Percentiles rank a stretch among this genome's conserved stretches.
Conservation (phyloP, 768 basidiomycete genomes). For the Mycena pura region DNA sequence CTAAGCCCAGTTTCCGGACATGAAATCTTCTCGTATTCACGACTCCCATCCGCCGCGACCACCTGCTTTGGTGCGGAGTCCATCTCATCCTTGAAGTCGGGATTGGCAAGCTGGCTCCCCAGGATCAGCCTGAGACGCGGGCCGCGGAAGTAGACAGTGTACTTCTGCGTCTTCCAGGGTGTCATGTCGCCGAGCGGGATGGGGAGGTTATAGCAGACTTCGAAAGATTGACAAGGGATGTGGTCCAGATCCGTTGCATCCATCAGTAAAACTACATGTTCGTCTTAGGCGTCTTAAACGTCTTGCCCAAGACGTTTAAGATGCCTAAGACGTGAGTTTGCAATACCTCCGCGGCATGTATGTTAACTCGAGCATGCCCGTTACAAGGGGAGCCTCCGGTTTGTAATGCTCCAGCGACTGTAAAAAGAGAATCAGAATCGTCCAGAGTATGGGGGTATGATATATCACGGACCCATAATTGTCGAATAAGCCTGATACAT, state of each 20-base stretch:
- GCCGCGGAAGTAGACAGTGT: constrained; percentile 34
- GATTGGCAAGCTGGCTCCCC: constrained; percentile 29
- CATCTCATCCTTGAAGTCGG: constrained; percentile 35
- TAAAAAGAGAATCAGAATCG: too few relatives aligned
- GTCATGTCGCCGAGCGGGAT: background rate
- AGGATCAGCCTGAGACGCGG: constrained; percentile 27
- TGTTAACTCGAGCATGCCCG: too few relatives aligned
- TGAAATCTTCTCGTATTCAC: constrained; percentile 29
- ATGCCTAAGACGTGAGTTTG: too few relatives aligned
- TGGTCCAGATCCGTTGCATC: constrained; percentile 7
- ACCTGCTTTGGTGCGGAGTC: constrained; percentile 32
- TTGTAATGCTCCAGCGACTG: too few relatives aligned
- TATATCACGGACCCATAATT: too few relatives aligned
- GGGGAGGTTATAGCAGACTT: background rate
- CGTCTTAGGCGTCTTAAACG: too few relatives aligned
- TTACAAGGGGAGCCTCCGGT: too few relatives aligned
- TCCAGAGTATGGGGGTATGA: too few relatives aligned
- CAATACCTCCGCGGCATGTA: too few relatives aligned
- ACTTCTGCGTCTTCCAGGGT: constrained; percentile 28
- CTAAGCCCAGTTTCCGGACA: constrained; percentile 33
- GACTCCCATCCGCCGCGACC: constrained; percentile 14
- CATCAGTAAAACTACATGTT: too few relatives aligned
- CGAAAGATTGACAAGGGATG: constrained; percentile 11
- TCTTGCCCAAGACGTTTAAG: too few relatives aligned
- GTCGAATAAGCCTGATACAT: too few relatives aligned